Evolutionary conservation across 2,329 filamentous ascomycete genomes (phyloP).

Genomic region (Clarireedia homoeocarpa): DNA sequence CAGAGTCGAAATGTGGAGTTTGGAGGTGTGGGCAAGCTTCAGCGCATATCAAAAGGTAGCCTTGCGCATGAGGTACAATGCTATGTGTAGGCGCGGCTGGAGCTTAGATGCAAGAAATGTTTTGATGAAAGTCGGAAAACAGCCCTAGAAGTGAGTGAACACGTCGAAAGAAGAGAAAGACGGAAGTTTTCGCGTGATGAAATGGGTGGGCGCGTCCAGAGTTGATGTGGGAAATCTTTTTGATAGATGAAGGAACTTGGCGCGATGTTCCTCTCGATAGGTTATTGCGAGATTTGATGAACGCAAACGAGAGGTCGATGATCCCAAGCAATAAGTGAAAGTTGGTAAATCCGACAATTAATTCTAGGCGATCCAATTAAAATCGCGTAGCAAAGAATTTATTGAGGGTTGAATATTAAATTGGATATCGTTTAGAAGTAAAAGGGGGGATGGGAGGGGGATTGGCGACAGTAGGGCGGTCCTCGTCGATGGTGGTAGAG

Average conservation of each 20-base stretch:
- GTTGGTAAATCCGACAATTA: background rate
- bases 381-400: background rate
- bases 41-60: slow-evolving; percentile 30
- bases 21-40: slow-evolving; percentile 15
- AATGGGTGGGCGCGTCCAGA: slow-evolving; percentile 23
- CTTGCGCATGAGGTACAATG: slow-evolving; percentile 29
- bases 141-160: slow-evolving; percentile 2
- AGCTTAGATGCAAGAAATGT: slow-evolving; percentile 14
- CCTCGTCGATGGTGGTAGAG: background rate
- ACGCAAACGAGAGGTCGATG: slow-evolving; percentile 5
- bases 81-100: slow-evolving; percentile 10
- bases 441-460: background rate
- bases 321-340: slow-evolving; percentile 3
- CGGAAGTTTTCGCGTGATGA: slow-evolving; percentile 19
- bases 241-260: slow-evolving; percentile 26
- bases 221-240: slow-evolving; percentile 26
- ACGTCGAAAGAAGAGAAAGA: slow-evolving; percentile 11
- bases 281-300: slow-evolving; percentile 4
- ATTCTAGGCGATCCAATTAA: background rate
- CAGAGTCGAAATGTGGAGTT: slow-evolving; percentile 10
- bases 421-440: background rate
- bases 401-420: slow-evolving; percentile 3
- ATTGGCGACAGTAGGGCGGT: background rate
- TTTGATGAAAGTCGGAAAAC: slow-evolving; percentile 10
- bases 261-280: slow-evolving; percentile 22